A percentile compares a stretch with the other conserved stretches of the same genome.
phyloP scores from a whole-genome alignment of 192 early-diverging fungal species.

The Coemansia sp. region DNA sequence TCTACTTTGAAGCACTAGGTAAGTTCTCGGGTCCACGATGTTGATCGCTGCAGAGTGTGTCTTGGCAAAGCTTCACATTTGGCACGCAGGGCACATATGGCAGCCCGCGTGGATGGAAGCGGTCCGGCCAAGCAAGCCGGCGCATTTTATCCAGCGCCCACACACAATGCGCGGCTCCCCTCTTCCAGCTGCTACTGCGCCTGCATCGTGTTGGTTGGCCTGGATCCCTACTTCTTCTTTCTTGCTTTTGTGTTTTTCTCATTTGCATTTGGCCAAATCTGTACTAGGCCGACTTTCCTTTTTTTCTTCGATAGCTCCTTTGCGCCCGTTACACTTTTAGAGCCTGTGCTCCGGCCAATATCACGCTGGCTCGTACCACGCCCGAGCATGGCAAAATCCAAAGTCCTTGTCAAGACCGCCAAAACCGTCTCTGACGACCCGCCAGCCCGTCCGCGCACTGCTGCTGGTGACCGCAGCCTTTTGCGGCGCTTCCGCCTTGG shows the following conservation, averaged over 20 bases:
- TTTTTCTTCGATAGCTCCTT: not conserved
- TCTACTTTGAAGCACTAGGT: not conserved
- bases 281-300: not conserved
- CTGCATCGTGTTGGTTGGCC: not conserved
- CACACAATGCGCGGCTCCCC: not conserved
- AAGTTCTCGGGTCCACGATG: conserved; percentile 10
- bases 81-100: conserved; percentile 1
- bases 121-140: not conserved
- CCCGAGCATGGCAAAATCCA: conserved; percentile 49
- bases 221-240: not conserved
- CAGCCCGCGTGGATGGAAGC: not conserved
- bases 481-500: conserved; percentile 47
- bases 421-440: conserved; percentile 27
- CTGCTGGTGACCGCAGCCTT: conserved; percentile 42
- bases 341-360: conserved; percentile 1
- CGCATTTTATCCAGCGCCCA: not conserved
- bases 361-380: not conserved
- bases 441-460: conserved; percentile 41
- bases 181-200: conserved; percentile 3
- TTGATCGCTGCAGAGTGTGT: not conserved
- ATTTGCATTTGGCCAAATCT: conserved; percentile 4
- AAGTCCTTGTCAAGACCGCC: conserved; percentile 26
- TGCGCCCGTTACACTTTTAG: not conserved
- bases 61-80: not conserved
- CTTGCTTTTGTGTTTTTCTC: not conserved